Evolutionary conservation across 1,284 basidiomycete genomes (phyloP), one percentile per base, ranked within the genome.

Genomic region (Ganoderma sinense): DNA sequence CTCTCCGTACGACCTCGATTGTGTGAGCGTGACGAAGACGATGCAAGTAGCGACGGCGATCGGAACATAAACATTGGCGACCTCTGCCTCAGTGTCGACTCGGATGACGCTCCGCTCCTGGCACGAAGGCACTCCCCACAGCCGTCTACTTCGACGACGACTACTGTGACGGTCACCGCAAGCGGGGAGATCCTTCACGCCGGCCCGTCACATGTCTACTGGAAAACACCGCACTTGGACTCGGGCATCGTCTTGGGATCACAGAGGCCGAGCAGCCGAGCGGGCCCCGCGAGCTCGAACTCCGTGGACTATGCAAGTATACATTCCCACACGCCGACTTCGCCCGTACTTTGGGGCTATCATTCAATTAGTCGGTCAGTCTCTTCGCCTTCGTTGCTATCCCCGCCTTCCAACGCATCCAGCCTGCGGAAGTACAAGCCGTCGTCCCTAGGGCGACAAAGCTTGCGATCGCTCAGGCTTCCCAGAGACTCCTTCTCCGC

Each of bases 191-290:
- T 48, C 69, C 13, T 73, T 72, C 33, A 61, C 59, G 61, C 71
- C 11, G 71, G 73, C 10, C 78, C 78, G 16, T 75, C 78, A 20
- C 76, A 78, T 33, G 73, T 80, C 33, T 72, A 74, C 11, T 80
- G 78, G 78, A 74, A 77, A 64, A 74, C 71, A 20, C 71, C 75
- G 13, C 59, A 61, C 23, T 29, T 40, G 16, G 59, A 40, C 20
- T 36, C 56, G 18, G 33, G 18, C 2, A 43, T 13, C 5, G 6
- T 23, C 36, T 40, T 36, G 13, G 61, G 41, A 8, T 41, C 56
- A 23, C 69, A 26, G 55, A 56, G 48, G 36, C 64, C 64, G 51
- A 73, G 67, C 56, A 69, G 65, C 33, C 66, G 55, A 64, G 68
- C 67, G 39, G 73, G 72, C 66, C 69, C 74, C 29, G 69, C 70